Evolutionary conservation across 1,139 yeast species (phyloP).

Genomic region (Nakaseomyces sp.): DNA sequence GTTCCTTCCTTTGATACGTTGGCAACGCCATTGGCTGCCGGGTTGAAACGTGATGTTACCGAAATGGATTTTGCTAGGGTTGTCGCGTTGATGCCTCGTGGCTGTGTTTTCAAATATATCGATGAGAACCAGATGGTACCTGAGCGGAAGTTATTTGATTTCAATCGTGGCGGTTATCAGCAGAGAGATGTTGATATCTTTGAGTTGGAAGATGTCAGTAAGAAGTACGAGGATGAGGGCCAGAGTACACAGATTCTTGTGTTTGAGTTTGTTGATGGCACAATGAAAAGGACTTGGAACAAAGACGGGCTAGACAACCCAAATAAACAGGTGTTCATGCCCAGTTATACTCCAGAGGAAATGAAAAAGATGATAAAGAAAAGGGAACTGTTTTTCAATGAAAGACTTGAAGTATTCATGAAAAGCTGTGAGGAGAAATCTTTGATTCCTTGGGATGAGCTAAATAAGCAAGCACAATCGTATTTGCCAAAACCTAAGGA

Average conservation of each 20-base stretch:
- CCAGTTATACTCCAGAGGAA: conserved; percentile 40
- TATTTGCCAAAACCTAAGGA: conserved; percentile 44
- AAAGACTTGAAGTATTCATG: conserved; percentile 38
- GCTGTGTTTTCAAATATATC: conserved; percentile 61
- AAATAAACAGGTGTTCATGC: conserved; percentile 34
- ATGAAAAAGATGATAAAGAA: conserved; percentile 53
- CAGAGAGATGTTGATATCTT: conserved; percentile 44
- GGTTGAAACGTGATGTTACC: conserved; percentile 34
- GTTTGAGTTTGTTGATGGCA: conserved; percentile 73
- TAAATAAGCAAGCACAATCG: conserved; percentile 32
- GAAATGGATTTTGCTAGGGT: conserved; percentile 55
- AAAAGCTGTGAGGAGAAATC: conserved; percentile 29
- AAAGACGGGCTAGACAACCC: conserved; percentile 25
- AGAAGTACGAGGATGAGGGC: conserved; percentile 26
- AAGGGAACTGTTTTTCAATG: conserved; percentile 47
- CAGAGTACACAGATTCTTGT: conserved; percentile 47
- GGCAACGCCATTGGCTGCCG: conserved; percentile 40
- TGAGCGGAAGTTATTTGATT: conserved; percentile 41
- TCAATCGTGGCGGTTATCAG: conserved; percentile 38
- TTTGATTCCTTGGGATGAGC: conserved; percentile 34
- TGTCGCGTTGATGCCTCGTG: conserved; percentile 55
- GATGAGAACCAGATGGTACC: conserved; percentile 55
- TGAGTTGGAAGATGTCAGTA: conserved; percentile 34
- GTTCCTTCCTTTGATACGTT: conserved; percentile 46
- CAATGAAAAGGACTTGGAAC: conserved; percentile 37